Base-by-base conservation (phyloP, 2,329 filamentous ascomycete genomes). In the Stagonosporopsis chrysanthemi region DNA sequence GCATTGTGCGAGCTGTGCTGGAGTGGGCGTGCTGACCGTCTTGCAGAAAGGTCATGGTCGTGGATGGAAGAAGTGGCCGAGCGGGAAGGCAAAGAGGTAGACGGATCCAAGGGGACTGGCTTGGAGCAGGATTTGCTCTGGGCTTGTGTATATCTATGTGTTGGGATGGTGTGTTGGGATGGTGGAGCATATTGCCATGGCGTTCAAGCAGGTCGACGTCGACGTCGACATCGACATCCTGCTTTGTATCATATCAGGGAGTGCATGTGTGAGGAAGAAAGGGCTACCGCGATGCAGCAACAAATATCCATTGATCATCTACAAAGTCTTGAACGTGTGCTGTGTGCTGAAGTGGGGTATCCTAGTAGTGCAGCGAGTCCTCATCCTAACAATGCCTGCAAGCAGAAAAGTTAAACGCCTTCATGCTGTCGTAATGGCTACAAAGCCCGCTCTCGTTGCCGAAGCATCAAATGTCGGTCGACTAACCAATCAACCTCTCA, bases 11-110 rank as follows among this genome's bases (percentile, higher is more conserved):
- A 12, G 15, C 7, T 7, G n/a, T 28, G 2, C 5, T 12, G 63
- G 64, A 57, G 57, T 9, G 6, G 41, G 48, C 17, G 58, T 67
- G 78, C 83, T 76, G 81, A 69, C 19, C 48, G 8, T 60, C 53
- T 24, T 62, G 67, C 71, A 88, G 84, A 83, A 82, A 80, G 88
- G 89, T 63, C 88, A 91, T 76, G 88, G 89, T 68, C 81, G 87
- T 74, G 87, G 88, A 41, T 90, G 88, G 88, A 90, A 88, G 81
- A 88, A 90, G 75, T 91, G 86, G 83, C 88, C 88, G 65, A 89
- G 66, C 44, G 66, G 66, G 14, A 71, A 66, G 59, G 69, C 68
- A 26, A 72, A 68, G 56, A 65, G 62, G 50, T 63, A 48, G 43
- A 48, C 6, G 51, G 17, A 1, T n/a, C 2, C 43, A 35, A 17